Percentiles rank a stretch among this genome's conserved stretches.
These are phyloP conservation scores for Parastagonospora nodorum DNA, from an alignment of 2,329 filamentous ascomycete species.

Conservation along the genomic window DNA sequence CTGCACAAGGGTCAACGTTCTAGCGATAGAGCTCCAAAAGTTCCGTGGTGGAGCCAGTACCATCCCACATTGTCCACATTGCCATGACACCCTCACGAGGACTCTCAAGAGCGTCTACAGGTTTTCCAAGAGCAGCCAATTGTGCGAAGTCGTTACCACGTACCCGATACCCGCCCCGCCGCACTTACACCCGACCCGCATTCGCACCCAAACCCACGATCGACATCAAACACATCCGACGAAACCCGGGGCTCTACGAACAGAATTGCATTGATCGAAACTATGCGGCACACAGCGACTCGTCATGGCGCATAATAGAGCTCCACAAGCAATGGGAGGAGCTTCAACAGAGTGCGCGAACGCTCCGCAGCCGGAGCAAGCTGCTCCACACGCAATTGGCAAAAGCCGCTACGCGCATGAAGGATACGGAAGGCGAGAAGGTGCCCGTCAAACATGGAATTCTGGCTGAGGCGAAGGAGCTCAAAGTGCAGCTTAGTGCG, in stretches of 20 bases:
- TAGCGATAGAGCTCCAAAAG: conserved; percentile 13
- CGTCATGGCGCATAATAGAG: conserved; percentile 60
- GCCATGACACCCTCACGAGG: conserved; percentile 30
- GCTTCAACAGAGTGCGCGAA: conserved; percentile 64
- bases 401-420: conserved; percentile 46
- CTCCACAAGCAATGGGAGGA: conserved; percentile 53
- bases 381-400: conserved; percentile 60
- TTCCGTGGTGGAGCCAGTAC: conserved; percentile 8
- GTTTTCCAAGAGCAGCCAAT: conserved; percentile 11
- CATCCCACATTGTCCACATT: conserved; percentile 6
- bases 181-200: conserved; percentile 62
- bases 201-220: conserved; percentile 79
- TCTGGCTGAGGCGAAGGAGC: conserved; percentile 64
- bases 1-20: conserved; percentile 7
- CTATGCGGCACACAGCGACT: conserved; percentile 64
- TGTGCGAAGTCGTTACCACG: conserved; percentile 2
- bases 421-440: conserved; percentile 37
- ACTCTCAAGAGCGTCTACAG: conserved; percentile 21
- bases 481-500: conserved; percentile 66
- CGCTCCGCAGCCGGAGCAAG: conserved; percentile 70
- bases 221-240: conserved; percentile 88
- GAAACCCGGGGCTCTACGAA: conserved; percentile 79
- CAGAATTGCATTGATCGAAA: conserved; percentile 86
- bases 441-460: conserved; percentile 56
- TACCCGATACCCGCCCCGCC: conserved; percentile 43